phyloP scores from a whole-genome alignment of 2,329 filamentous ascomycete species.

The Fonsecaea monophora region DNA sequence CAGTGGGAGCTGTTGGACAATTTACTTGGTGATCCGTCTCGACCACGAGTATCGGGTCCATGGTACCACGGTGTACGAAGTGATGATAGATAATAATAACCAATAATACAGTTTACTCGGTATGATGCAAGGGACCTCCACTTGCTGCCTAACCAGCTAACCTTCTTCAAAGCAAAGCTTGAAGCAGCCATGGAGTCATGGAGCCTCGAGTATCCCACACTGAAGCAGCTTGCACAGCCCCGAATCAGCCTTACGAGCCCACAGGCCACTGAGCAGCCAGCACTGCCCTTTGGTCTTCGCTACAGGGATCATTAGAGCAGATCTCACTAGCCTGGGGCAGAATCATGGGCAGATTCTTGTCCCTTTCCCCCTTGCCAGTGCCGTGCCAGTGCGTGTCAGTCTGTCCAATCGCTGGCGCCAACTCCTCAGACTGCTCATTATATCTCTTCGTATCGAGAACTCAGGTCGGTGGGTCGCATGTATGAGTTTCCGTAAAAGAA shows the following conservation, averaged over 20 bases:
- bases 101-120: background rate
- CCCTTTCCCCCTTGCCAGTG: constrained; percentile 7
- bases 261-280: constrained; percentile 9
- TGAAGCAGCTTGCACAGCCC: constrained; percentile 24
- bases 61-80: background rate
- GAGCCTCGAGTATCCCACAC: background rate
- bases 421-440: background rate
- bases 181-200: background rate
- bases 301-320: constrained; percentile 12
- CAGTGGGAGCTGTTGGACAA: background rate
- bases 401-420: constrained; percentile 3
- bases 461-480: background rate
- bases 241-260: constrained; percentile 32
- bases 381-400: background rate
- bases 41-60: background rate
- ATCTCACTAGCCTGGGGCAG: constrained; percentile 18
- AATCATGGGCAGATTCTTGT: constrained; percentile 28
- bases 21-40: background rate
- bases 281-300: constrained; percentile 4
- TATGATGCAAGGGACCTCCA: background rate
- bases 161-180: background rate
- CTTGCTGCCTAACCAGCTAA: background rate
- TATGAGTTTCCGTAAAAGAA: background rate
- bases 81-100: background rate
- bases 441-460: background rate